Evolutionary conservation across 1,284 basidiomycete genomes (phyloP).

Genomic region (Trichosporon inkin): DNA sequence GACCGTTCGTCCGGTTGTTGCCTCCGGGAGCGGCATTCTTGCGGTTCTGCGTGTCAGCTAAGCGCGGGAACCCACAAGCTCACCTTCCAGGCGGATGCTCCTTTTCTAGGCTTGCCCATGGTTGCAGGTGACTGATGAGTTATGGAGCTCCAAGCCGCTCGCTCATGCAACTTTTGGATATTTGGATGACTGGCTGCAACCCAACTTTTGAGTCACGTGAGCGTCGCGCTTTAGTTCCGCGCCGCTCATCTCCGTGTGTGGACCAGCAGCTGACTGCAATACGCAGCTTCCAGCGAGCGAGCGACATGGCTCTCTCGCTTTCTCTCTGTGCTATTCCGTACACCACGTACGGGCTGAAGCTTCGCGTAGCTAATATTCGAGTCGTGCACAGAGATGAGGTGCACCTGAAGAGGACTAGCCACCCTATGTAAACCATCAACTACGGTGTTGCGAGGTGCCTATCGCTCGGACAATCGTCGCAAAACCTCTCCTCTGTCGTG

Average conservation of each 20-base stretch:
- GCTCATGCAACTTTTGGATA: constrained; percentile 1
- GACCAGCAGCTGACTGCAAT: not conserved
- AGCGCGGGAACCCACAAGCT: not conserved
- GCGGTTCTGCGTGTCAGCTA: constrained; percentile 1
- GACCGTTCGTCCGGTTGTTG: constrained; percentile 5
- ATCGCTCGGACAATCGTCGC: too few species aligned
- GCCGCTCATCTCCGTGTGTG: constrained; percentile 3
- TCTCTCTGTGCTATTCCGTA: too few species aligned
- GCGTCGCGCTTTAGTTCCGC: not conserved
- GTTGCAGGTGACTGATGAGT: not conserved
- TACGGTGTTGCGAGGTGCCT: too few species aligned
- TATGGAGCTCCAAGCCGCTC: not conserved
- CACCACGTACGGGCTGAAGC: too few species aligned
- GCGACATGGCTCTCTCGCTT: too few species aligned
- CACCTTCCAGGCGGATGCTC: constrained; percentile 2
- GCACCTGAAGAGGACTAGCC: too few species aligned
- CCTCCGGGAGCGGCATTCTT: constrained; percentile 12
- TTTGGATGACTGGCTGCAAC: too few species aligned
- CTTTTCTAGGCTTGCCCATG: constrained; percentile 6
- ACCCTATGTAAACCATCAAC: too few species aligned
- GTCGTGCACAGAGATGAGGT: too few species aligned
- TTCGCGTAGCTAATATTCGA: too few species aligned
- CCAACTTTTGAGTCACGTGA: not conserved
- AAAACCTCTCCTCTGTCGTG: too few species aligned
- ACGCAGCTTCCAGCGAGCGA: too few species aligned